Percentiles rank a stretch among this genome's conserved stretches.
These are phyloP conservation scores for Tubosaeta brunneosetosa DNA, from an alignment of 768 basidiomycete genomes.

Conservation along the genomic window DNA sequence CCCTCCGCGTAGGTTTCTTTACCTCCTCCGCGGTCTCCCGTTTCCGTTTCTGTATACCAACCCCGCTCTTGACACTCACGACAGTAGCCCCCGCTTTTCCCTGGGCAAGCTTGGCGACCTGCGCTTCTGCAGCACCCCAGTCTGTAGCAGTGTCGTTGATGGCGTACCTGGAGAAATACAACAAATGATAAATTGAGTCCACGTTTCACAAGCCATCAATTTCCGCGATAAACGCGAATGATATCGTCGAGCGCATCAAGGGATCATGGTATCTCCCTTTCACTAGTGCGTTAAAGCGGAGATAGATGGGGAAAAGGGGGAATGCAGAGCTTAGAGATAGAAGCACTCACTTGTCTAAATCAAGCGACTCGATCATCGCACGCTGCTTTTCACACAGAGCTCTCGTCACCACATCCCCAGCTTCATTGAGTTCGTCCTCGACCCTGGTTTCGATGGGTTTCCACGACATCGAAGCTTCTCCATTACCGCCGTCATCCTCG, in stretches of 20 bases:
- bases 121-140: conserved; percentile 71
- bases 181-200: not conserved
- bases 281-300: conserved; percentile 6
- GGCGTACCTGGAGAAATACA: conserved; percentile 48
- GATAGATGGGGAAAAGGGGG: not conserved
- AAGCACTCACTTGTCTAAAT: conserved; percentile 74
- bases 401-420: conserved; percentile 61
- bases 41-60: conserved; percentile 57
- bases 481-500: conserved; percentile 5
- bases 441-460: conserved; percentile 44
- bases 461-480: conserved; percentile 28
- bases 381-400: conserved; percentile 65
- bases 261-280: not conserved
- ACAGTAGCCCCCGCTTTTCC: conserved; percentile 56
- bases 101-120: conserved; percentile 51
- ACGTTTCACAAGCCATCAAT: not conserved
- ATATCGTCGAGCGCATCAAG: not conserved
- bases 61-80: conserved; percentile 62
- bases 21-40: conserved; percentile 28
- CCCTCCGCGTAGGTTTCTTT: conserved; percentile 48
- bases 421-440: conserved; percentile 70
- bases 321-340: not conserved
- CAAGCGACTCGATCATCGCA: conserved; percentile 83
- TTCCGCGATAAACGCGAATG: not conserved
- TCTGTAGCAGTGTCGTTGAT: conserved; percentile 69